Conservation (phyloP, 208 protist genomes). For the Trypanosoma congolense region DNA sequence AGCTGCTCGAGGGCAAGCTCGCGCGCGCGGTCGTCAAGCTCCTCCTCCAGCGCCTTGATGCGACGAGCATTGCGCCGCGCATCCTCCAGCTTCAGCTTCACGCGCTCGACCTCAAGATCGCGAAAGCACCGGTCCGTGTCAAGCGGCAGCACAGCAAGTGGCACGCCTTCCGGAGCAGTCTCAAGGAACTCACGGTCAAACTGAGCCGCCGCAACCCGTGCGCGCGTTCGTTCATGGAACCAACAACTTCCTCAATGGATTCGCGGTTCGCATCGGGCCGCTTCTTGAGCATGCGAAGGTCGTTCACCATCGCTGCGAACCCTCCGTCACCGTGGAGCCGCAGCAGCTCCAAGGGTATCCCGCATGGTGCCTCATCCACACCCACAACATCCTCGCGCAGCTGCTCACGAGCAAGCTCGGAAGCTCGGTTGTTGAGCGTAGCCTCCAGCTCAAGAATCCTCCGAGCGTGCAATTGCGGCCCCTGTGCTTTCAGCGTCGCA, state of each 20-base stretch:
- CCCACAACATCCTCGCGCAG: constrained; percentile 49
- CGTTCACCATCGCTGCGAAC: constrained; percentile 49
- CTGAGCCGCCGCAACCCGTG: constrained; percentile 41
- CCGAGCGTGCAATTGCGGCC: constrained; percentile 45
- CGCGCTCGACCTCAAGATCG: constrained; percentile 59
- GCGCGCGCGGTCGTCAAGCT: constrained; percentile 64
- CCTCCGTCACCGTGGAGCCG: constrained; percentile 44
- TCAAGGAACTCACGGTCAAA: constrained; percentile 61
- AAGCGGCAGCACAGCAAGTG: constrained; percentile 47
- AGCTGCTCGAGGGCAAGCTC: constrained; percentile 57
- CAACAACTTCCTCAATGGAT: constrained; percentile 35
- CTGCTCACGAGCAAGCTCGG: constrained; percentile 36
- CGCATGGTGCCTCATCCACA: constrained; percentile 43
- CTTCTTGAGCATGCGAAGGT: constrained; percentile 55
- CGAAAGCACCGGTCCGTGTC: constrained; percentile 57
- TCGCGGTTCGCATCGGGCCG: constrained; percentile 35
- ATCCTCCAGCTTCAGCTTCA: constrained; percentile 63
- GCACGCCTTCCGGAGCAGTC: constrained; percentile 44
- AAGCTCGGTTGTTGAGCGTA: constrained; percentile 27
- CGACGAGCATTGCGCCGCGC: constrained; percentile 40
- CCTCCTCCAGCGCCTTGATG: constrained; percentile 56
- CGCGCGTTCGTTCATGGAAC: constrained; percentile 48
- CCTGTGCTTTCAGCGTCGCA: constrained; percentile 51
- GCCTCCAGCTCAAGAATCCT: constrained; percentile 53
- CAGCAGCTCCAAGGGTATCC: constrained; percentile 57